Evolutionary conservation across 352 stramenopile genomes (phyloP).

Genomic region (Phytophthora pseudosyringae): DNA sequence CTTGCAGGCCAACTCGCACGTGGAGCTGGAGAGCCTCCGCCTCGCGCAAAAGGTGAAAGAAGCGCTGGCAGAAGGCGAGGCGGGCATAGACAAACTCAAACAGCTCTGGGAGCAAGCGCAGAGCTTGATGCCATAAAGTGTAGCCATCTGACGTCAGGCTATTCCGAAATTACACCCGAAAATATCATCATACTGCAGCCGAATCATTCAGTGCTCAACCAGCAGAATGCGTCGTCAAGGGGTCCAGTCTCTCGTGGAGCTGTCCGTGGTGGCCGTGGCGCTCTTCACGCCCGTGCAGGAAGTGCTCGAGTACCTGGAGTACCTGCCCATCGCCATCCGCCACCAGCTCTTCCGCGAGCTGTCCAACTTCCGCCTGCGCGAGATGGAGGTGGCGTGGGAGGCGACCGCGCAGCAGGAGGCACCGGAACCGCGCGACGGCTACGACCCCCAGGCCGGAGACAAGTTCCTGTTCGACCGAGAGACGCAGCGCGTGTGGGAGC

Average conservation of each 20-base stretch:
- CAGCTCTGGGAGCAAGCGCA: slow-evolving; percentile 41
- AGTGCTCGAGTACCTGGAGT: slow-evolving; percentile 50
- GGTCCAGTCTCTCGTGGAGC: slow-evolving; percentile 37
- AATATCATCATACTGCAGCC: slow-evolving; percentile 9
- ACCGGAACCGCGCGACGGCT: slow-evolving; percentile 24
- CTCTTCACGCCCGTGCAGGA: slow-evolving; percentile 41
- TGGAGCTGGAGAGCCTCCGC: slow-evolving; percentile 28
- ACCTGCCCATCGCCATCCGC: slow-evolving; percentile 47
- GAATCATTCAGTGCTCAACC: slow-evolving; percentile 3
- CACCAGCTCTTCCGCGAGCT: slow-evolving; percentile 50
- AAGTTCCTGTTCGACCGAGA: slow-evolving; percentile 51
- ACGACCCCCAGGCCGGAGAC: slow-evolving; percentile 28
- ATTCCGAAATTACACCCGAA: slow-evolving; percentile 29
- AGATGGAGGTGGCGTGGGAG: slow-evolving; percentile 56
- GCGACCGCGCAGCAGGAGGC: slow-evolving; percentile 12
- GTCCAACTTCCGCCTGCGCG: slow-evolving; percentile 48
- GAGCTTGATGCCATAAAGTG: slow-evolving; percentile 10
- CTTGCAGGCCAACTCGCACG: slow-evolving; percentile 52
- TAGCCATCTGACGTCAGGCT: slow-evolving; percentile 29
- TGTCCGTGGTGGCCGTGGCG: slow-evolving; percentile 40
- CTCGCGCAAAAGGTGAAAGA: slow-evolving; percentile 33
- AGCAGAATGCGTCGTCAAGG: slow-evolving; percentile 5
- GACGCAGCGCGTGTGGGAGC: slow-evolving; percentile 41
- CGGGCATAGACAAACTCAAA: slow-evolving; percentile 38
- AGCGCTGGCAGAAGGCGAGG: slow-evolving; percentile 40